Percentiles rank a stretch among this genome's conserved stretches.
phyloP scores from a whole-genome alignment of 257 asterid genomes.

The Przewalskia tangutica region DNA sequence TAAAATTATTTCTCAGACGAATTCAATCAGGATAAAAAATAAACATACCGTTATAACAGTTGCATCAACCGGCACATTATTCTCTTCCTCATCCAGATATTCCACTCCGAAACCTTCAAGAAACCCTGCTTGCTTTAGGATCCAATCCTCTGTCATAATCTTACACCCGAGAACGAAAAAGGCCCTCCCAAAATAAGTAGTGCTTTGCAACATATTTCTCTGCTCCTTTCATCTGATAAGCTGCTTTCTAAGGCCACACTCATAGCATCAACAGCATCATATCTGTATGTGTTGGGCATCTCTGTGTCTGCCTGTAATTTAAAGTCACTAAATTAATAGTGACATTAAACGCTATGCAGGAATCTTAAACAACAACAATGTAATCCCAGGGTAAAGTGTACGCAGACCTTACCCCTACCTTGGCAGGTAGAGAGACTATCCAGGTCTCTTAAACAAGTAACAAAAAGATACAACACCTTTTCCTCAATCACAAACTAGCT shows the following conservation, averaged over 20 bases:
- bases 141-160: slow-evolving; percentile 87
- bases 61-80: slow-evolving; percentile 15
- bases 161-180: slow-evolving; percentile 66
- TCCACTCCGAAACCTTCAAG: slow-evolving; percentile 54
- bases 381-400: too few species aligned
- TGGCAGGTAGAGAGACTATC: too few species aligned
- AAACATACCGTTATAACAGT: slow-evolving; percentile 24
- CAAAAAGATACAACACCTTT: background rate
- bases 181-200: slow-evolving; percentile 69
- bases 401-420: too few species aligned
- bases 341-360: background rate
- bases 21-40: background rate
- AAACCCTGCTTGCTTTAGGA: slow-evolving; percentile 58
- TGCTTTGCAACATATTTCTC: slow-evolving; percentile 48
- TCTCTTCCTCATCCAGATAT: slow-evolving; percentile 25
- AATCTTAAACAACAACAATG: too few species aligned
- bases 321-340: background rate
- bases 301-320: slow-evolving; percentile 40
- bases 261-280: slow-evolving; percentile 59
- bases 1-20: background rate
- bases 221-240: slow-evolving; percentile 31
- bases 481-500: background rate
- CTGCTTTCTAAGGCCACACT: slow-evolving; percentile 42
- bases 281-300: slow-evolving; percentile 21
- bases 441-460: background rate